A percentile compares a stretch with the other conserved stretches of the same genome.
Conservation (phyloP, 768 basidiomycete genomes). For the Boletus rubropictus region DNA sequence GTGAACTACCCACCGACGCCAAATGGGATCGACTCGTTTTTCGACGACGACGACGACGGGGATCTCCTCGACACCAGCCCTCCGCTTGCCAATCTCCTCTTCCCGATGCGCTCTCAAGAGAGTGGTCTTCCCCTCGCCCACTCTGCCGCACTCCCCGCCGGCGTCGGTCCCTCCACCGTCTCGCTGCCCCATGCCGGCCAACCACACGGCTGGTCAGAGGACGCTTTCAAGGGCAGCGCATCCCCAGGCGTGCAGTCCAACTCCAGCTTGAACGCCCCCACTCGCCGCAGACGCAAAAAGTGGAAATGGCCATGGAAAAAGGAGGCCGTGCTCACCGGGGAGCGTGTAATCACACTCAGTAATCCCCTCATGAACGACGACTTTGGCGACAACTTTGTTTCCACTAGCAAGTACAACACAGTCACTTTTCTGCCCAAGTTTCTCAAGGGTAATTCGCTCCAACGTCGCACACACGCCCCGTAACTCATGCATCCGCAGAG, state of each 20-base stretch:
- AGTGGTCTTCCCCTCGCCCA: constrained; percentile 53
- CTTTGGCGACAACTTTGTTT: constrained; percentile 77
- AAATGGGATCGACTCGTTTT: constrained; percentile 64
- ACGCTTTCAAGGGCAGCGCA: constrained; percentile 41
- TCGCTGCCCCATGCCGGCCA: constrained; percentile 37
- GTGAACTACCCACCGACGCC: constrained; percentile 50
- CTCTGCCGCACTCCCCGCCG: constrained; percentile 58
- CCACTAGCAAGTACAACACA: constrained; percentile 92
- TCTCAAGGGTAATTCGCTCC: constrained; percentile 60
- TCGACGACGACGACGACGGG: constrained; percentile 66
- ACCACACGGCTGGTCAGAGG: constrained; percentile 70
- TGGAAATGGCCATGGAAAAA: constrained; percentile 88
- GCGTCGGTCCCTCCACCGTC: constrained; percentile 44
- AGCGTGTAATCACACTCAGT: constrained; percentile 80
- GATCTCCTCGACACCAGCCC: constrained; percentile 23
- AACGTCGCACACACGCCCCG: neutral
- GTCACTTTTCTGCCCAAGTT: constrained; percentile 90
- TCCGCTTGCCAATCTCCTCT: neutral
- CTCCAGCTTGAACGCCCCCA: neutral
- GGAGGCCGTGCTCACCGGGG: constrained; percentile 57
- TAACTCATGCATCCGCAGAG: constrained; percentile 43
- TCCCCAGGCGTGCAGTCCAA: constrained; percentile 29
- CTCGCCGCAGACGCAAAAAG: constrained; percentile 20
- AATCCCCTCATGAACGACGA: constrained; percentile 60
- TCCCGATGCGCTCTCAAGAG: constrained; percentile 40